Conservation (phyloP, 805 yeast species). For the Sugiyamaella valdiviana region DNA sequence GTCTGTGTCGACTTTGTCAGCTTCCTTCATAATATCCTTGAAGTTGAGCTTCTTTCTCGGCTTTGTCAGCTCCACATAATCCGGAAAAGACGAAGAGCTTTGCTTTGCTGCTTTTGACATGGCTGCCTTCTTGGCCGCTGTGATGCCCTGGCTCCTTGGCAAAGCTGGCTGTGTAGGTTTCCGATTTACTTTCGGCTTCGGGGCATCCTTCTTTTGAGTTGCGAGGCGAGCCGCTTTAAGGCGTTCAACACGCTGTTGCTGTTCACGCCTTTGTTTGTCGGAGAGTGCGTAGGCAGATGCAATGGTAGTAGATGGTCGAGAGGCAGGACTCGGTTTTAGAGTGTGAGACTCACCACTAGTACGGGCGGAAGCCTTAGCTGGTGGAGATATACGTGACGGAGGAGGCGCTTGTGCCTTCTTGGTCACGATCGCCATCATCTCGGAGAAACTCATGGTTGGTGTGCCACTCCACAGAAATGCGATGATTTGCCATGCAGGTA, state of each 20-base stretch:
- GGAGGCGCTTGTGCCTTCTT: conserved; percentile 1
- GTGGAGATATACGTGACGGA: not conserved
- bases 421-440: conserved; percentile 25
- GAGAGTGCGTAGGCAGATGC: conserved; percentile 11
- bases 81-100: not conserved
- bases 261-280: conserved; percentile 20
- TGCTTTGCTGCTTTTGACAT: conserved; percentile 1
- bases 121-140: not conserved
- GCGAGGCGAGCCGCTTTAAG: conserved; percentile 27
- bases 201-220: conserved; percentile 20
- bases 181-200: conserved; percentile 18
- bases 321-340: too few species aligned
- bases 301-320: not conserved
- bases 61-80: conserved; percentile 4
- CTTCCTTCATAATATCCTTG: conserved; percentile 63
- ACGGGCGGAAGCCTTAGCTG: conserved; percentile 2
- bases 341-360: too few species aligned
- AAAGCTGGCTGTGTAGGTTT: conserved; percentile 21
- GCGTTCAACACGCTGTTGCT: conserved; percentile 22
- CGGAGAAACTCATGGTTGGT: conserved; percentile 22
- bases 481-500: not conserved
- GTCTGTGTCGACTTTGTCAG: conserved; percentile 50
- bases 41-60: conserved; percentile 45
- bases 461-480: not conserved
- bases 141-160: not conserved